Conservation (phyloP, 768 basidiomycete species). For the Lepiota brunneoincarnata region DNA sequence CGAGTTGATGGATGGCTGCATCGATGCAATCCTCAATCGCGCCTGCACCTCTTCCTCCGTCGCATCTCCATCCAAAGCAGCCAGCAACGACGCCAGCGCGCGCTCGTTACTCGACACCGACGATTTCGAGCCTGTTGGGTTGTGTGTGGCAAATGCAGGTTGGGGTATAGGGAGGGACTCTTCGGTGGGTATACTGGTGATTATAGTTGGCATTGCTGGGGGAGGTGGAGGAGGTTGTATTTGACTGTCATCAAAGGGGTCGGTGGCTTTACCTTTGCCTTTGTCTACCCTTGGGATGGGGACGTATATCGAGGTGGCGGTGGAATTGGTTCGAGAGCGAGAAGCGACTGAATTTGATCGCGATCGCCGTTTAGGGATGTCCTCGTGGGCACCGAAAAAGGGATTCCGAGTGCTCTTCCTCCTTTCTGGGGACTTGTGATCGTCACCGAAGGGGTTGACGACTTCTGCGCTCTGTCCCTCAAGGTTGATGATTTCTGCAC, state of each 20-base stretch:
- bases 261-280: slow-evolving; percentile 19
- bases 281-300: slow-evolving; percentile 12
- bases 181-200: neutral
- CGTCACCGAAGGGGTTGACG: slow-evolving; percentile 32
- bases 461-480: slow-evolving; percentile 31
- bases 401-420: slow-evolving; percentile 42
- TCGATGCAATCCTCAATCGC: slow-evolving; percentile 53
- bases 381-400: slow-evolving; percentile 34
- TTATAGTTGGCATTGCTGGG: neutral
- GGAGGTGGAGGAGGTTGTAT: neutral
- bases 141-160: slow-evolving; percentile 31
- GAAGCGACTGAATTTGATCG: slow-evolving; percentile 37
- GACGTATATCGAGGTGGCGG: neutral
- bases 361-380: slow-evolving; percentile 21
- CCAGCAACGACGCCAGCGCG: slow-evolving; percentile 64
- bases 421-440: slow-evolving; percentile 18
- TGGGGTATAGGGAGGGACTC: slow-evolving; percentile 22
- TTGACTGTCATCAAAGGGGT: slow-evolving; percentile 42
- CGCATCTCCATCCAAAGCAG: slow-evolving; percentile 48
- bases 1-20: slow-evolving; percentile 50
- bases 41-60: slow-evolving; percentile 44
- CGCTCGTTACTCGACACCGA: slow-evolving; percentile 46
- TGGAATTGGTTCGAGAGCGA: neutral
- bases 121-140: slow-evolving; percentile 28
- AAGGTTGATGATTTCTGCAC: slow-evolving; percentile 57